Conservation (phyloP, 2,329 filamentous ascomycete species). For the Sphaerostilbella broomeana region DNA sequence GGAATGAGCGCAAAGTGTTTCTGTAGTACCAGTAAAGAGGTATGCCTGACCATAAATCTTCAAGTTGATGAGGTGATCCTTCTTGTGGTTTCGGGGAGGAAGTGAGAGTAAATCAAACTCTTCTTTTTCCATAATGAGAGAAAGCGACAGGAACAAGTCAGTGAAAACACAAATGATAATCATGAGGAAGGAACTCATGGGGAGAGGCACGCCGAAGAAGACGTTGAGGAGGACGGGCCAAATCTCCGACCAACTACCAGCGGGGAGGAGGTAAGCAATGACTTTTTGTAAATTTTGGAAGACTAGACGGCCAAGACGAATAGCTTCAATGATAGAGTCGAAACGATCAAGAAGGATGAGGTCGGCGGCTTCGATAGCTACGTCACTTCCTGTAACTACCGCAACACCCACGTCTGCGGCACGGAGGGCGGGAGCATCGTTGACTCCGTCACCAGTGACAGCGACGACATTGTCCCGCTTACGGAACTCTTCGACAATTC, state of each 20-base stretch:
- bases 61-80: slow-evolving; percentile 45
- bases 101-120: slow-evolving; percentile 47
- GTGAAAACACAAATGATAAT: slow-evolving; percentile 53
- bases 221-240: slow-evolving; percentile 52
- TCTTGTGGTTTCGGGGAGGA: slow-evolving; percentile 43
- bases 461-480: slow-evolving; percentile 53
- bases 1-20: slow-evolving; percentile 41
- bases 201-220: slow-evolving; percentile 47
- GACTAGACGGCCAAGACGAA: slow-evolving; percentile 38
- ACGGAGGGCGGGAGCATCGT: slow-evolving; percentile 59
- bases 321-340: slow-evolving; percentile 62
- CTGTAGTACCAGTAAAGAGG: slow-evolving; percentile 46
- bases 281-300: slow-evolving; percentile 38
- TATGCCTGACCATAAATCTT: slow-evolving; percentile 47
- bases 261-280: slow-evolving; percentile 41
- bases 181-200: slow-evolving; percentile 48
- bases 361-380: slow-evolving; percentile 58
- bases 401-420: slow-evolving; percentile 64
- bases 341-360: slow-evolving; percentile 66
- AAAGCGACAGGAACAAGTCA: slow-evolving; percentile 44
- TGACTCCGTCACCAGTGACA: slow-evolving; percentile 69
- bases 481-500: slow-evolving; percentile 64
- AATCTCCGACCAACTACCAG: slow-evolving; percentile 50
- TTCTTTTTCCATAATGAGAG: slow-evolving; percentile 49
- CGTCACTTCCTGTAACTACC: slow-evolving; percentile 57